Evolutionary conservation across 495 filamentous ascomycete genomes (phyloP).

Genomic region (Daldinia childiae): DNA sequence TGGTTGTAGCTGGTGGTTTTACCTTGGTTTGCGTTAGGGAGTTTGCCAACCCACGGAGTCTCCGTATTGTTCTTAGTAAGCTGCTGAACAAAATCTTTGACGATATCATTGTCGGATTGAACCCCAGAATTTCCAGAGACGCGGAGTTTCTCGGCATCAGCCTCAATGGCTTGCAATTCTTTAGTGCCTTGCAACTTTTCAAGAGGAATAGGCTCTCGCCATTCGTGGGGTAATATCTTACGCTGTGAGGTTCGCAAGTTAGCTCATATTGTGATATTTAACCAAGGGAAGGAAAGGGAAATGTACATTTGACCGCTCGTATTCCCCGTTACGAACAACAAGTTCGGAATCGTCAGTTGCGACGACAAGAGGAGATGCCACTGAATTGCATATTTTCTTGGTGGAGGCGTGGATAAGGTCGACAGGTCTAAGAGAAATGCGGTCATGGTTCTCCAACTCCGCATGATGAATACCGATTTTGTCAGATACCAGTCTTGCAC

Average conservation of each 20-base stretch:
- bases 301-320: not conserved
- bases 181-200: not conserved
- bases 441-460: not conserved
- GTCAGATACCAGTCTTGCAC: not conserved
- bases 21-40: not conserved
- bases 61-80: not conserved
- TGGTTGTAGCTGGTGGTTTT: not conserved
- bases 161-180: too few relatives aligned
- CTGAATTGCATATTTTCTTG: not conserved
- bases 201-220: not conserved
- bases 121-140: not conserved
- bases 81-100: not conserved
- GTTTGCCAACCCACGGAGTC: not conserved
- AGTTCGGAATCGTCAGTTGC: not conserved
- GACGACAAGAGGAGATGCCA: not conserved
- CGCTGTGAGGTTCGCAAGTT: not conserved
- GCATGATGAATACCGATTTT: not conserved
- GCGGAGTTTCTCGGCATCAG: too few relatives aligned
- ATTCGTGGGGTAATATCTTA: not conserved
- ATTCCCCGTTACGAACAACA: not conserved
- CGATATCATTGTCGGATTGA: not conserved
- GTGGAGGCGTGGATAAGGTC: not conserved
- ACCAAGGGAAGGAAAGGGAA: not conserved
- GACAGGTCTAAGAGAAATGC: not conserved
- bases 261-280: not conserved